Base-by-base conservation (phyloP, 2,329 filamentous ascomycete genomes). In the Xylariaceae sp. region DNA sequence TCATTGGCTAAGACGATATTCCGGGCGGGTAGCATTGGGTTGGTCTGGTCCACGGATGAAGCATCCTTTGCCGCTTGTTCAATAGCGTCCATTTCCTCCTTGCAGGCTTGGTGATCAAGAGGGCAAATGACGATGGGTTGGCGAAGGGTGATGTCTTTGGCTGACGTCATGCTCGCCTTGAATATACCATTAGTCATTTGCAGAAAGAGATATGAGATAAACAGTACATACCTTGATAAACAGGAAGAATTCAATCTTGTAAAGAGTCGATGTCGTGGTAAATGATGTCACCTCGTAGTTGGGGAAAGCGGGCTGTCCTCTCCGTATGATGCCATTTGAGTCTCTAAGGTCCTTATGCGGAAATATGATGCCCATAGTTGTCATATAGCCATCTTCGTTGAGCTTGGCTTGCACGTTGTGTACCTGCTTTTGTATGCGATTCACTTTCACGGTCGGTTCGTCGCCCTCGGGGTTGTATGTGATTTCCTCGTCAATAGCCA, bases 381-480 rank as follows among this genome's bases (percentile, higher is more conserved):
- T 96, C 52, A 92, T 86, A 64, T 93, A 97, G 35, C 93, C 93
- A 4, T 87, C 82, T 63, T 95, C 91, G 2, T 93, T 89, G 70
- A 98, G 75, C 66, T 86, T 94, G 42, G 87, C 80, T 40, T 88
- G 86, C 22, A 98, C 83, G 1, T 75, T 72, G 60, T 96, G 88
- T 1, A 85, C 85, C 57, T 92, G 86, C 65, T 90, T 93, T 21
- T 87, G 85, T 54, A 98, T 73, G 45, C 84, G 86, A 67, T 95
- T 96, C 55, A 89, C 74, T 67, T 95, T 96, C 55, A 88, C 88
- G 23, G 87, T 87, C 22, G 91, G 90, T 64, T 97, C 93, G 62
- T 97, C 93, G 39, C 93, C 93, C 67, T 97, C 92, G 22, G 93
- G 93, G 55, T 98, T 97, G 69, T 88, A 98, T n/a, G 93, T 94